Evolutionary conservation across 495 filamentous ascomycete species (phyloP).

Genomic region (Aspergillus saccharolyticus): DNA sequence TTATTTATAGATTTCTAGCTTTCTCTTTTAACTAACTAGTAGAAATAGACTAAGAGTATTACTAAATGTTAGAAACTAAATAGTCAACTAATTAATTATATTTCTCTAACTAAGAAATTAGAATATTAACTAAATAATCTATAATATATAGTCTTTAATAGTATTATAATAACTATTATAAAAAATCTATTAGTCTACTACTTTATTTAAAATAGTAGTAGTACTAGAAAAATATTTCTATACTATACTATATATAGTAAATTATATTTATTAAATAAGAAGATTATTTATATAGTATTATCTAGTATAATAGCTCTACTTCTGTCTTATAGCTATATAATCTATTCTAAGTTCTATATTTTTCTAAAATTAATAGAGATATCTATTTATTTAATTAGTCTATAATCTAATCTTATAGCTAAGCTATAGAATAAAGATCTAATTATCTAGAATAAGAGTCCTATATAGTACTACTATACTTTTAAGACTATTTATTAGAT

Average conservation of each 20-base stretch:
- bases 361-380: neutral
- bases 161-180: neutral
- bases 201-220: neutral
- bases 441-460: too few species aligned
- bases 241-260: slow-evolving; percentile 6
- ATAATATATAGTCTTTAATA: slow-evolving; percentile 1
- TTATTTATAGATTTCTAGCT: slow-evolving; percentile 1
- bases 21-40: neutral
- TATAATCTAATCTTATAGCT: too few species aligned
- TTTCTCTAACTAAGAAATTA: slow-evolving; percentile 1
- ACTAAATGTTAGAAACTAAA: too few species aligned
- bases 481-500: neutral
- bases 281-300: neutral
- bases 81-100: neutral
- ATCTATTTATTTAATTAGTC: too few species aligned
- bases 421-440: too few species aligned
- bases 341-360: neutral
- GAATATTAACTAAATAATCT: neutral
- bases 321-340: too few species aligned
- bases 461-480: neutral
- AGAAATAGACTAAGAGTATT: neutral
- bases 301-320: too few species aligned
- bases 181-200: neutral
- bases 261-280: neutral
- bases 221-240: slow-evolving; percentile 1